phyloP scores from a whole-genome alignment of 2,329 filamentous ascomycete species.

The Tolypocladium tundrense region DNA sequence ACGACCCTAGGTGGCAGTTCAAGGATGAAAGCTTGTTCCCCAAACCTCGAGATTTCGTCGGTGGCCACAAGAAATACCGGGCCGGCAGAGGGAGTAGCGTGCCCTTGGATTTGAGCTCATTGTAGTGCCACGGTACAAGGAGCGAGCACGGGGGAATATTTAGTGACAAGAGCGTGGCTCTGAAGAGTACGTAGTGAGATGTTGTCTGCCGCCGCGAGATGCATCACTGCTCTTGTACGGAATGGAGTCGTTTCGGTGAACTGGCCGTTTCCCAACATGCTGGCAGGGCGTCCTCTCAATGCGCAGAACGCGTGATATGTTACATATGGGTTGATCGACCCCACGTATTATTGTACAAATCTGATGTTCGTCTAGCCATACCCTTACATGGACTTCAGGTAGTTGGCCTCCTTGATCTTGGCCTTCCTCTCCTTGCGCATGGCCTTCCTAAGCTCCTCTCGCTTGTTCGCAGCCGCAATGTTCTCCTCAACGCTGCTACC shows the following conservation, averaged over 20 bases:
- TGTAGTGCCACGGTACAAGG: conserved; percentile 2
- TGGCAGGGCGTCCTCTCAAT: background rate
- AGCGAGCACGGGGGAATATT: background rate
- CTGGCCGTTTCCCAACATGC: background rate
- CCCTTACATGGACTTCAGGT: conserved; percentile 66
- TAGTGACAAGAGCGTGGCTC: background rate
- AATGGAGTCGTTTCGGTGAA: background rate
- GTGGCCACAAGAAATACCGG: conserved; percentile 68
- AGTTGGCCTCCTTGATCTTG: conserved; percentile 77
- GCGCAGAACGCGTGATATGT: conserved; percentile 8
- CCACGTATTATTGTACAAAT: conserved; percentile 15
- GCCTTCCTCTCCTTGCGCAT: conserved; percentile 67
- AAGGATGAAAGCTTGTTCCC: conserved; percentile 73
- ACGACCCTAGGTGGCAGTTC: conserved; percentile 80
- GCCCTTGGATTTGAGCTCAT: conserved; percentile 65
- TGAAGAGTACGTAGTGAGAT: background rate
- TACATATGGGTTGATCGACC: conserved; percentile 13
- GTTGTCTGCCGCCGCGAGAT: background rate
- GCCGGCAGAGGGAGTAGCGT: conserved; percentile 91
- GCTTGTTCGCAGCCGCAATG: conserved; percentile 35
- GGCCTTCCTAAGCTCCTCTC: conserved; percentile 55
- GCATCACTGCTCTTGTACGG: background rate
- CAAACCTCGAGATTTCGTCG: conserved; percentile 71
- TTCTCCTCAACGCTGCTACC: conserved; percentile 33
- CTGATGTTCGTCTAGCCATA: background rate